phyloP scores from a whole-genome alignment of 176 grass and related monocot genomes.

The Chloris gayana region DNA sequence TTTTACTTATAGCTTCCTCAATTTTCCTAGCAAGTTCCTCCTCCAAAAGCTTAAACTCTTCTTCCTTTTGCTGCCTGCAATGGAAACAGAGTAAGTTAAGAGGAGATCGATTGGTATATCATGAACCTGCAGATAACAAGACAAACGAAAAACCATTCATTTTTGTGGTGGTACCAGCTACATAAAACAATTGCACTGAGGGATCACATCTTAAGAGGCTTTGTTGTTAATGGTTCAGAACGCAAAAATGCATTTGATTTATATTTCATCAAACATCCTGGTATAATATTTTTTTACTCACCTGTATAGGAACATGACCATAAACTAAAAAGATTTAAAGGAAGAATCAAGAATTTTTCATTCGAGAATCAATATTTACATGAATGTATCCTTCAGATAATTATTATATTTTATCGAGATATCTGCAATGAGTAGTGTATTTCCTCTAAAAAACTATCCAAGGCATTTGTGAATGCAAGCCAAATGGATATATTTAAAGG shows the following conservation, averaged over 20 bases:
- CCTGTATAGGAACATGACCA: background rate
- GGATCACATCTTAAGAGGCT: background rate
- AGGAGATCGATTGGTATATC: background rate
- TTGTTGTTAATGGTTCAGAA: background rate
- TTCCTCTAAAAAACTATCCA: too few relatives aligned
- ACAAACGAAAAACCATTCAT: background rate
- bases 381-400: too few relatives aligned
- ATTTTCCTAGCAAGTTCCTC: slow-evolving; percentile 87
- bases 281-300: background rate
- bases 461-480: too few relatives aligned
- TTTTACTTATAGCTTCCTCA: slow-evolving; percentile 85
- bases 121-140: background rate
- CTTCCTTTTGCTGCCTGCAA: slow-evolving; percentile 84
- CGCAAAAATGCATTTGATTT: background rate
- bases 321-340: background rate
- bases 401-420: too few relatives aligned
- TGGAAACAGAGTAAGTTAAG: slow-evolving; percentile 15
- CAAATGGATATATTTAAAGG: too few relatives aligned
- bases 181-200: background rate
- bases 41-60: slow-evolving; percentile 87
- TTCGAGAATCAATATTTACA: background rate
- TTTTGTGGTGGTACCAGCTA: background rate
- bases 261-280: background rate
- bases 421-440: too few relatives aligned
- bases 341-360: background rate